Conservation (phyloP, 345 rosid genomes). For the Populus euphratica region DNA sequence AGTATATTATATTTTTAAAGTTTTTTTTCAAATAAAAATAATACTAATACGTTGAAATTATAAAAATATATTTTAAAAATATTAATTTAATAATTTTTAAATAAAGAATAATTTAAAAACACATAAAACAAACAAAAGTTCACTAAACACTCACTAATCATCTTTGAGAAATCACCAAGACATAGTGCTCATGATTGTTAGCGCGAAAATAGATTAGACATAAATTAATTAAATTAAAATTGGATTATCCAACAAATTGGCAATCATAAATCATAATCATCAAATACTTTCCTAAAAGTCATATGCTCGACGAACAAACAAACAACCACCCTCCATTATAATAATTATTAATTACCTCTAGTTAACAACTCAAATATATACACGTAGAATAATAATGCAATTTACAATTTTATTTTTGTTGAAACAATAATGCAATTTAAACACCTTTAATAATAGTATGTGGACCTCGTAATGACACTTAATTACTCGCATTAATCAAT, state of each 20-base stretch:
- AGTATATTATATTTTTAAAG: no score
- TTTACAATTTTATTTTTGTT: not conserved
- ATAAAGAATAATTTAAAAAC: no score
- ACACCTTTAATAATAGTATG: not conserved
- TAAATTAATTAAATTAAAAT: no score
- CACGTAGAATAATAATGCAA: not conserved
- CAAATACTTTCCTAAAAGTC: not conserved
- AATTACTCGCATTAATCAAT: not conserved
- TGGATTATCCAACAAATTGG: not conserved
- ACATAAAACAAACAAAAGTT: no score
- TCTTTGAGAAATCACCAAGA: not conserved
- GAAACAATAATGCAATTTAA: no score
- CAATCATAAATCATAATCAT: not conserved
- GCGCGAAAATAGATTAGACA: not conserved
- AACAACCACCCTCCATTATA: not conserved
- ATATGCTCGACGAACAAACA: slow-evolving; percentile 9
- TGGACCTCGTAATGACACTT: not conserved
- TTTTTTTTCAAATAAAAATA: no score
- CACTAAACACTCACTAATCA: no score
- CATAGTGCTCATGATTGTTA: not conserved
- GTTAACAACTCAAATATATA: not conserved
- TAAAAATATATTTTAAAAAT: no score
- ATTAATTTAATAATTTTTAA: no score
- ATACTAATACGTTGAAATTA: no score
- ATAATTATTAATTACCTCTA: not conserved